Evolutionary conservation across 768 basidiomycete genomes (phyloP).

Genomic region (Lentinula guzmanii): DNA sequence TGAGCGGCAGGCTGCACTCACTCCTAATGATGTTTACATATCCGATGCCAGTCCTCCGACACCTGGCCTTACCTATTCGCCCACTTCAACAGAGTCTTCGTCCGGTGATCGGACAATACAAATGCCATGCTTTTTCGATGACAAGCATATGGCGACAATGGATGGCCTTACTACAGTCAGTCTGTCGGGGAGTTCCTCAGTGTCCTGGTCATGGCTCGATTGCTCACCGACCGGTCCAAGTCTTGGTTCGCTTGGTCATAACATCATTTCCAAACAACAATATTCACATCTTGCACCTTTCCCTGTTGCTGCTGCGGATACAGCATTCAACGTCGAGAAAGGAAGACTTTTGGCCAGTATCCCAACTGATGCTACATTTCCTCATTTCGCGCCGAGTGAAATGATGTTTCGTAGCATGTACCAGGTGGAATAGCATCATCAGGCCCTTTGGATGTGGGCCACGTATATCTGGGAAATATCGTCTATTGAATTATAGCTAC

Average conservation of each 20-base stretch:
- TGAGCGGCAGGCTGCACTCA: neutral
- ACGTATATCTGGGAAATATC: neutral
- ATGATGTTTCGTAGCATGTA: neutral
- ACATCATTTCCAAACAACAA: neutral
- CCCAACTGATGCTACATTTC: neutral
- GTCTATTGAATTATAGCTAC: neutral
- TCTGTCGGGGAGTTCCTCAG: conserved; percentile 5
- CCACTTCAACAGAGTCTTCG: conserved; percentile 54
- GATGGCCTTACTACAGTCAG: conserved; percentile 6
- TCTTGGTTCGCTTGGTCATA: neutral
- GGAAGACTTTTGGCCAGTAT: neutral
- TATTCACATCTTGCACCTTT: neutral
- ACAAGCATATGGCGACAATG: conserved; percentile 19
- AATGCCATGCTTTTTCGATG: conserved; percentile 48
- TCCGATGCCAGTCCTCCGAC: conserved; percentile 43
- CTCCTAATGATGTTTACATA: conserved; percentile 8
- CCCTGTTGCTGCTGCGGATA: neutral
- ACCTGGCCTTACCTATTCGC: conserved; percentile 53
- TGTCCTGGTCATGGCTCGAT: conserved; percentile 19
- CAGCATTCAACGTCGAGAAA: neutral
- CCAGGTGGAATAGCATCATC: neutral
- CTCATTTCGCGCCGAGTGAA: neutral
- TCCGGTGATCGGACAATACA: conserved; percentile 52
- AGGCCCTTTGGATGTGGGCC: neutral
- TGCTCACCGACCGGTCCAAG: neutral